phyloP scores from a whole-genome alignment of 441 rosid species.

The Euphorbia corollata region DNA sequence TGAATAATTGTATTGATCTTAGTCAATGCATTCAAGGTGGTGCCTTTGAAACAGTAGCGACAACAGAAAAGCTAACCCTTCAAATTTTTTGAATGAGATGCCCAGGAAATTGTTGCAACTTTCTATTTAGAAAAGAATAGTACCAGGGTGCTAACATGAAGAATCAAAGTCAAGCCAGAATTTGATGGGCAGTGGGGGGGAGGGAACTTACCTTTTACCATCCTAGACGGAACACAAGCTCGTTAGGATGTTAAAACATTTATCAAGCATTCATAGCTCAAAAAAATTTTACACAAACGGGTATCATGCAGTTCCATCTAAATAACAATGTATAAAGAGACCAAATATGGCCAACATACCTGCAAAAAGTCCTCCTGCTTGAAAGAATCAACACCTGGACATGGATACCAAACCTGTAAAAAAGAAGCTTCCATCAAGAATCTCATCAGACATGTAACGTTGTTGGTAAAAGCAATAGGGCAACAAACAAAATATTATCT shows the following conservation, averaged over 20 bases:
- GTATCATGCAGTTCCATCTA: constrained; percentile 8
- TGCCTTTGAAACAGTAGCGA: neutral
- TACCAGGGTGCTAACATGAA: neutral
- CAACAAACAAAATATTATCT: neutral
- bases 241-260: neutral
- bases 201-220: neutral
- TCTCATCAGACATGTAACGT: constrained; percentile 39
- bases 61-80: neutral
- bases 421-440: constrained; percentile 42
- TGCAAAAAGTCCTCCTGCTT: constrained; percentile 97
- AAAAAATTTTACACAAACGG: neutral
- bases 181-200: neutral
- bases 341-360: constrained; percentile 35
- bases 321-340: constrained; percentile 2
- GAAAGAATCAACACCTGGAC: constrained; percentile 75
- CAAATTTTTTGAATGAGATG: neutral
- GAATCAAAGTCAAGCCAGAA: constrained; percentile 4
- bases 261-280: neutral
- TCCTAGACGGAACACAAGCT: neutral
- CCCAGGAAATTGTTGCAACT: neutral
- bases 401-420: constrained; percentile 99
- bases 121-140: constrained; percentile 14
- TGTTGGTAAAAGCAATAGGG: neutral
- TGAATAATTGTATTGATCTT: neutral
- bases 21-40: neutral